Conservation (phyloP, 2,329 filamentous ascomycete species). For the Sarocladium brachiariae region DNA sequence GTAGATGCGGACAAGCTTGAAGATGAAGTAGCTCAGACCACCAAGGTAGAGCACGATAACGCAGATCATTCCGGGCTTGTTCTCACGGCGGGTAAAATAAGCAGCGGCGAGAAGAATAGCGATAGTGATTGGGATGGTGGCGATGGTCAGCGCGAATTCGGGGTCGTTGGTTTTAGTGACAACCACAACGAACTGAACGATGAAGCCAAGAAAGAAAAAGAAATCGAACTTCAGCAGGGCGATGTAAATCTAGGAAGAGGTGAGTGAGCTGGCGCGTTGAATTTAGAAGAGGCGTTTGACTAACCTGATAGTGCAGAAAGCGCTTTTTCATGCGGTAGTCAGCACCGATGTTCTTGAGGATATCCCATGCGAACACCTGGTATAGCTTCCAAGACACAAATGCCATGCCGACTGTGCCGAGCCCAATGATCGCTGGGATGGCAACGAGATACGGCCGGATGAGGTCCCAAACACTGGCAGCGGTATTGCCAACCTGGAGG, state of each 20-base stretch:
- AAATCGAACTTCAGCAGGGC: conserved; percentile 98
- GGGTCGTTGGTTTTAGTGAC: conserved; percentile 61
- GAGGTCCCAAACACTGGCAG: conserved; percentile 55
- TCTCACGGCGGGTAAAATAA: conserved; percentile 79
- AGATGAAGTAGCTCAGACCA: conserved; percentile 90
- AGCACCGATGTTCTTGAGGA: conserved; percentile 97
- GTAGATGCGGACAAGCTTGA: conserved; percentile 97
- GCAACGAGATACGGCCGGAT: conserved; percentile 74
- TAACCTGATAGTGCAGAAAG: conserved; percentile 91
- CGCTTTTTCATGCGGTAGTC: conserved; percentile 95
- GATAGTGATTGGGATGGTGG: conserved; percentile 87
- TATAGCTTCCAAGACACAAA: conserved; percentile 92
- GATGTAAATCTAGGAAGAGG: conserved; percentile 77
- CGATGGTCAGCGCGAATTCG: conserved; percentile 82
- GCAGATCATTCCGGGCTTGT: conserved; percentile 65
- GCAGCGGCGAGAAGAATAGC: conserved; percentile 79
- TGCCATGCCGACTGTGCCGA: conserved; percentile 65
- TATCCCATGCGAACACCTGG: conserved; percentile 98
- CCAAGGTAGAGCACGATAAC: conserved; percentile 84
- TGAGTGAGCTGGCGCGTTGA: neutral
- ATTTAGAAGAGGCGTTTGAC: conserved; percentile 18
- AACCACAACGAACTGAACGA: conserved; percentile 93
- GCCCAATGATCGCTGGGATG: conserved; percentile 74
- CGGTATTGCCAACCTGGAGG: conserved; percentile 31
- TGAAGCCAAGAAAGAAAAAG: conserved; percentile 99